phyloP scores from a whole-genome alignment of 2,329 filamentous ascomycete species.

The Fusarium sp. region DNA sequence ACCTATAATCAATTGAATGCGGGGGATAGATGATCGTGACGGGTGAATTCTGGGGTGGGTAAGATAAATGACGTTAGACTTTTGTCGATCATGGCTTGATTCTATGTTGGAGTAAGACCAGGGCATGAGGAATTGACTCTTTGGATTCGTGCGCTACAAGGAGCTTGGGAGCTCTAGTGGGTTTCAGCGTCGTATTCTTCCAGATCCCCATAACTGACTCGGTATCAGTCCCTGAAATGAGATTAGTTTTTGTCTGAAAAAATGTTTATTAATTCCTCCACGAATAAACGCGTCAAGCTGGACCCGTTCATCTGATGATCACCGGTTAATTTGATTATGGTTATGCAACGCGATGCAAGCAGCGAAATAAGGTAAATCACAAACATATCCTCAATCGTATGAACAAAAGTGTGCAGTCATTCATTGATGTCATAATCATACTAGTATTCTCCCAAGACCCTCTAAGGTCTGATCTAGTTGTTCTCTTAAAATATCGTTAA shows the following conservation, averaged over 20 bases:
- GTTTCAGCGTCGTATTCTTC: constrained; percentile 15
- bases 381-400: not conserved
- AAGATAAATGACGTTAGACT: constrained; percentile 23
- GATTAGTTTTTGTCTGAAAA: constrained; percentile 8
- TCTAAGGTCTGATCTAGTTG: constrained; percentile 4
- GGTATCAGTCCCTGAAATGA: constrained; percentile 9
- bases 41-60: constrained; percentile 30
- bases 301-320: constrained; percentile 5
- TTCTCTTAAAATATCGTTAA: constrained; percentile 8
- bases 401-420: not conserved
- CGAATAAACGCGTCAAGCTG: constrained; percentile 2
- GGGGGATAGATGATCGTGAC: constrained; percentile 19
- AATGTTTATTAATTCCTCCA: constrained; percentile 27
- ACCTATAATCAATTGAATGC: constrained; percentile 14
- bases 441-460: constrained; percentile 12
- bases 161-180: constrained; percentile 20
- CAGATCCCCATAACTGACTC: constrained; percentile 17
- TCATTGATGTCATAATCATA: constrained; percentile 31
- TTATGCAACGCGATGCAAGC: not conserved
- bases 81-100: constrained; percentile 28
- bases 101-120: constrained; percentile 16
- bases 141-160: constrained; percentile 35
- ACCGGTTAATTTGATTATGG: constrained; percentile 7
- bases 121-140: not conserved
- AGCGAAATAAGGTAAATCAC: not conserved